Conservation (phyloP, 257 asterid genomes). For the Nicotiana noctiflora region DNA sequence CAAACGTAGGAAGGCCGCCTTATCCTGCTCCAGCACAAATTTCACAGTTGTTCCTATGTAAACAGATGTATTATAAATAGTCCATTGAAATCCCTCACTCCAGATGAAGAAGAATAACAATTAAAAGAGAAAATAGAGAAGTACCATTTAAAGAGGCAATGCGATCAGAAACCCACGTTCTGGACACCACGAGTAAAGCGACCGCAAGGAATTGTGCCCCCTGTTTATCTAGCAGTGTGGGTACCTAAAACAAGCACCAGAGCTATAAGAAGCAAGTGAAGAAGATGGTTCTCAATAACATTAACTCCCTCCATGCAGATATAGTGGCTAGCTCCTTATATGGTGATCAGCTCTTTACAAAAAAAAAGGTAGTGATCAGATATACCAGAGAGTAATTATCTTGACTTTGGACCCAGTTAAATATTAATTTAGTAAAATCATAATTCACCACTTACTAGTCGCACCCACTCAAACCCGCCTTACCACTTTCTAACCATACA, state of each 20-base stretch:
- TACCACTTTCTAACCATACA: not conserved
- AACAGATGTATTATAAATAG: conserved; percentile 15
- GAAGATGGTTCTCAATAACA: not conserved
- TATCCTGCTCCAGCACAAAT: conserved; percentile 91
- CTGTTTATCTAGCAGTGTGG: conserved; percentile 88
- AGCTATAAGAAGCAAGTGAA: conserved; percentile 6
- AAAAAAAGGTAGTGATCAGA: too few species aligned
- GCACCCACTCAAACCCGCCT: not conserved
- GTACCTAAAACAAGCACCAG: conserved; percentile 54
- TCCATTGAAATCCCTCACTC: not conserved
- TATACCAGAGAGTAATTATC: not conserved
- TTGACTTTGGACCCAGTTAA: conserved; percentile 1
- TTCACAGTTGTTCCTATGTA: conserved; percentile 90
- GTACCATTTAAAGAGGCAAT: conserved; percentile 96
- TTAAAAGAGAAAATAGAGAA: conserved; percentile 2
- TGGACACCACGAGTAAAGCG: conserved; percentile 80
- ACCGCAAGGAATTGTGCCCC: conserved; percentile 95
- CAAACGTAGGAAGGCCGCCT: conserved; percentile 73
- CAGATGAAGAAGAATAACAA: conserved; percentile 19
- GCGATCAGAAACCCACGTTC: conserved; percentile 96
- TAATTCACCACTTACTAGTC: not conserved
- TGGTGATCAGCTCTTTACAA: not conserved
- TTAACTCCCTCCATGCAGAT: not conserved
- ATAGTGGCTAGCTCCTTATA: not conserved
- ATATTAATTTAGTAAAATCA: not conserved